phyloP scores from a whole-genome alignment of 1,284 basidiomycete genomes.

The Athelia psychrophila region DNA sequence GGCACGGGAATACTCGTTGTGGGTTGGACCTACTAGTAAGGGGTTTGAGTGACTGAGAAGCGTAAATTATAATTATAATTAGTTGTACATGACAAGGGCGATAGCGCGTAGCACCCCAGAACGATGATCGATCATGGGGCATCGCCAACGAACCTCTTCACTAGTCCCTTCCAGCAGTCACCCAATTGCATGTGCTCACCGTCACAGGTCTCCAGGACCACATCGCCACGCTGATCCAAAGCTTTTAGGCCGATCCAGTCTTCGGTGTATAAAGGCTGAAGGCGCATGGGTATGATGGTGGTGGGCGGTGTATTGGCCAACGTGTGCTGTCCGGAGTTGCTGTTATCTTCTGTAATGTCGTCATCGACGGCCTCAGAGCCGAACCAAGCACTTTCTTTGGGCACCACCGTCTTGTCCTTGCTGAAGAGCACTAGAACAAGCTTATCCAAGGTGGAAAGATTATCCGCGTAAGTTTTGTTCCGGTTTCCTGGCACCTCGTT shows the following conservation, averaged over 20 bases:
- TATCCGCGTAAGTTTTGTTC: conserved; percentile 60
- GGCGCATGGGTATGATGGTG: conserved; percentile 68
- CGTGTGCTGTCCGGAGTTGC: conserved; percentile 3
- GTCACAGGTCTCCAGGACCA: conserved; percentile 69
- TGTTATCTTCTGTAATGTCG: conserved; percentile 2
- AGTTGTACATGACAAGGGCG: too few species aligned
- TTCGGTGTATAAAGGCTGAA: conserved; percentile 76
- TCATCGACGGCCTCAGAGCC: conserved; percentile 57
- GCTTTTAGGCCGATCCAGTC: conserved; percentile 87
- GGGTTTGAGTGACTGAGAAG: too few species aligned
- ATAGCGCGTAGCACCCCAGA: too few species aligned
- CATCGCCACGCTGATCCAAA: conserved; percentile 68
- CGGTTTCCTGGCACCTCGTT: conserved; percentile 56
- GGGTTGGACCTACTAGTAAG: too few species aligned
- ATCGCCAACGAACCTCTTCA: conserved; percentile 44
- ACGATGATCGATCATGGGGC: conserved; percentile 1
- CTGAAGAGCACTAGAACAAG: conserved; percentile 69
- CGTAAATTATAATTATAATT: too few species aligned
- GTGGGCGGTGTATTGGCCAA: conserved; percentile 14
- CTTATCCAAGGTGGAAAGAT: conserved; percentile 55
- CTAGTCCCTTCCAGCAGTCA: conserved; percentile 58
- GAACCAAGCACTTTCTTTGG: conserved; percentile 85
- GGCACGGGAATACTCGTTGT: too few species aligned
- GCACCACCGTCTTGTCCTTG: conserved; percentile 75
- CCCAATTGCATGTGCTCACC: conserved; percentile 84